These are phyloP conservation scores for Candida verbasci DNA, from an alignment of 805 yeast genomes.

Conservation along the genomic window DNA sequence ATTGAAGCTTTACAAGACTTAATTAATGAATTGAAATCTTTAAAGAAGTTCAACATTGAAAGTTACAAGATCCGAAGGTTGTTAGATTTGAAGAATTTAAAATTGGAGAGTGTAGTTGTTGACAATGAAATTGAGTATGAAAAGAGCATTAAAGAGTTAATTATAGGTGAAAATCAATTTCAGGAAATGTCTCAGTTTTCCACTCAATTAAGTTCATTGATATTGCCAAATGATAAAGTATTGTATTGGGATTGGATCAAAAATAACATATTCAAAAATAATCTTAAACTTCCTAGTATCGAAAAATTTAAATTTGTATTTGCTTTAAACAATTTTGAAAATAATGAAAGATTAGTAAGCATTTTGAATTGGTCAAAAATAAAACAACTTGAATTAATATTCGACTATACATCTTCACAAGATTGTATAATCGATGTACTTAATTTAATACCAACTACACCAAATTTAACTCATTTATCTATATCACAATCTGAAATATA, in stretches of 20 bases:
- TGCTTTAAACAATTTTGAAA: constrained; percentile 11
- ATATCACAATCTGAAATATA: constrained; percentile 29
- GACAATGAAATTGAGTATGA: constrained; percentile 14
- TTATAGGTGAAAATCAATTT: constrained; percentile 5
- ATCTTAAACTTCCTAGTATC: constrained; percentile 9
- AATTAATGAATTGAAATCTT: not conserved
- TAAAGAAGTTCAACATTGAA: constrained; percentile 17
- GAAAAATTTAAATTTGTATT: constrained; percentile 23
- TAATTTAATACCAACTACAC: constrained; percentile 27
- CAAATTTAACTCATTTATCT: constrained; percentile 23
- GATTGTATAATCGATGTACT: constrained; percentile 44
- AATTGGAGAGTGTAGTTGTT: constrained; percentile 12
- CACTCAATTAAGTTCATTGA: constrained; percentile 11
- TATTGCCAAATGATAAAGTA: constrained; percentile 12
- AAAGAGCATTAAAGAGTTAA: constrained; percentile 6
- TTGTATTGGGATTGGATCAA: constrained; percentile 15
- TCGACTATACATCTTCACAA: constrained; percentile 48
- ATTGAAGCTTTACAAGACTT: constrained; percentile 5
- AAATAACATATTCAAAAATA: not conserved
- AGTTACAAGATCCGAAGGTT: constrained; percentile 11
- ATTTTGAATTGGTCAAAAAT: constrained; percentile 18
- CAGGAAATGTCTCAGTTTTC: not conserved
- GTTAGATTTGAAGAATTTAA: constrained; percentile 9
- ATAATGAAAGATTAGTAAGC: constrained; percentile 11
- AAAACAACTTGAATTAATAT: constrained; percentile 43